These are phyloP conservation scores for Inga leiocalycina DNA, from an alignment of 306 rosid genomes.

Conservation along the genomic window DNA sequence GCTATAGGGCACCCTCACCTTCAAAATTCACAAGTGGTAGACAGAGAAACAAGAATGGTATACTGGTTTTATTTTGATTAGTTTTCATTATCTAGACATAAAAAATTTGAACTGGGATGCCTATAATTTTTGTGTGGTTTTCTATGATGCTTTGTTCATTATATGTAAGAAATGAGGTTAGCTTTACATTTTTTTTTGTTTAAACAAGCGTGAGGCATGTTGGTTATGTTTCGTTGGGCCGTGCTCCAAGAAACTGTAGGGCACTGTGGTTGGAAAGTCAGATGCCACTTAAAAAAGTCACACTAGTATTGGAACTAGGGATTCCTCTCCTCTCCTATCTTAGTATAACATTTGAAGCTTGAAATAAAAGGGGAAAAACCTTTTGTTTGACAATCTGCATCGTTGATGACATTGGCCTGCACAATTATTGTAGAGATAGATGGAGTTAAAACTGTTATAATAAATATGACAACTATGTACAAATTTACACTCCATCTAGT, in stretches of 20 bases:
- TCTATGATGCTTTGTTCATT: neutral
- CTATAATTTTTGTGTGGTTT: neutral
- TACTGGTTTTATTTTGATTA: conserved; percentile 17
- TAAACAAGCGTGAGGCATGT: conserved; percentile 5
- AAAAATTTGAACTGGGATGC: neutral
- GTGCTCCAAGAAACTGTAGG: neutral
- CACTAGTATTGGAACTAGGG: neutral
- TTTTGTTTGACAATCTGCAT: neutral
- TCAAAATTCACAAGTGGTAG: conserved; percentile 86
- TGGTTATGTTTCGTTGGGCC: neutral
- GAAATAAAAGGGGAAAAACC: neutral
- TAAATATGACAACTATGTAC: neutral
- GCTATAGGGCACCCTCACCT: conserved; percentile 80
- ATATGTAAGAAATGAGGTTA: neutral
- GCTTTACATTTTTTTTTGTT: conserved; percentile 28
- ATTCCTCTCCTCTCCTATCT: neutral
- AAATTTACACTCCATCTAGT: neutral
- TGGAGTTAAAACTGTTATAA: neutral
- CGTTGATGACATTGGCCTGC: neutral
- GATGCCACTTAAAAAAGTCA: neutral
- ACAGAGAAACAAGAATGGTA: conserved; percentile 87
- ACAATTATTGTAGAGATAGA: neutral
- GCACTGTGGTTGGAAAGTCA: neutral
- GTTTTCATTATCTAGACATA: neutral
- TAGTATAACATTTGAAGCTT: neutral